These are phyloP conservation scores for Pochonia chlamydosporia DNA, from an alignment of 2,329 filamentous ascomycete genomes.

Conservation along the genomic window DNA sequence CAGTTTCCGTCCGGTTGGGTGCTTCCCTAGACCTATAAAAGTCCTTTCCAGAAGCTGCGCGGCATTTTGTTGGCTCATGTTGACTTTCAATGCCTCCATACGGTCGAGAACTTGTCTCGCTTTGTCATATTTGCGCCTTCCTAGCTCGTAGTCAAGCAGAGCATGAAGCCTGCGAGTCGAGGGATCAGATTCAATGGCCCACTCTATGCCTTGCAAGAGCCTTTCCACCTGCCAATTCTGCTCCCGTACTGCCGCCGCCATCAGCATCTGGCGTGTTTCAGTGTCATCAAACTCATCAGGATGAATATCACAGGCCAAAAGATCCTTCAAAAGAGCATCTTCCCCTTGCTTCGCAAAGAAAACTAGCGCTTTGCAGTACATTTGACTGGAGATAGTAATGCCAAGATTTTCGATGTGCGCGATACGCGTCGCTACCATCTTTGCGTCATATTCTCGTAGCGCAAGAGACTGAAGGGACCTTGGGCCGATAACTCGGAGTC, in stretches of 20 bases:
- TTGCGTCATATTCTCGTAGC: conserved; percentile 51
- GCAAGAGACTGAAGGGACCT: conserved; percentile 73
- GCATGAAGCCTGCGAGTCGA: conserved; percentile 19
- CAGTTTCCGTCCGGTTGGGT: conserved; percentile 13
- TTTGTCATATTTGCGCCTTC: conserved; percentile 13
- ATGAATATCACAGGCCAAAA: conserved; percentile 46
- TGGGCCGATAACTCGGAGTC: conserved; percentile 67
- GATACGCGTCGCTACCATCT: conserved; percentile 54
- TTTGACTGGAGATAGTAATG: conserved; percentile 56
- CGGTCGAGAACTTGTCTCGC: conserved; percentile 23
- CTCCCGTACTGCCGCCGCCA: conserved; percentile 22
- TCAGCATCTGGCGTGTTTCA: conserved; percentile 32
- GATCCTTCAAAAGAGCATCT: conserved; percentile 37
- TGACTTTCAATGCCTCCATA: conserved; percentile 25
- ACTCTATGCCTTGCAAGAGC: conserved; percentile 38
- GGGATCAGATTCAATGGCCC: conserved; percentile 13
- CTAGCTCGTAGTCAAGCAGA: conserved; percentile 13
- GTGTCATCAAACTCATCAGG: conserved; percentile 49
- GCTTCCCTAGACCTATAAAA: conserved; percentile 22
- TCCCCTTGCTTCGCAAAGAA: conserved; percentile 56
- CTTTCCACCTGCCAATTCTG: conserved; percentile 34
- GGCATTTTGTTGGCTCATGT: conserved; percentile 21
- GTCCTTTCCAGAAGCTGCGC: conserved; percentile 17
- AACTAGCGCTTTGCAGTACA: conserved; percentile 60
- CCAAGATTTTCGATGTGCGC: conserved; percentile 53